Evolutionary conservation across 23 red algal genomes (phyloP).

Genomic region (Gracilariopsis chorda): DNA sequence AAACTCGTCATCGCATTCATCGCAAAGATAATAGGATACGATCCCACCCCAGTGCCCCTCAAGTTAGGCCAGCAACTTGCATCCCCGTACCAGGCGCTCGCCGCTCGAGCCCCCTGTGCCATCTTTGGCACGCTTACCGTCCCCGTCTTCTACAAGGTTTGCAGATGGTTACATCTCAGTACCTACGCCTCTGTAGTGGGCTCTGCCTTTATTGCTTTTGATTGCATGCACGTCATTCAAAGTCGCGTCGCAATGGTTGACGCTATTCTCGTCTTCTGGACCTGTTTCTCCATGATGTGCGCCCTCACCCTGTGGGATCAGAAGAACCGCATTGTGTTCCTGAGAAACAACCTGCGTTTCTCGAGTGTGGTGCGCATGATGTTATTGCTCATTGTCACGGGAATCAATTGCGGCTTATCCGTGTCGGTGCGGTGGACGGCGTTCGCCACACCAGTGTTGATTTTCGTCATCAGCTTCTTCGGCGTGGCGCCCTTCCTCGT

Average conservation of each 20-base stretch:
- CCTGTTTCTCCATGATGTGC: conserved; percentile 54
- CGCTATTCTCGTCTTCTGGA: conserved; percentile 73
- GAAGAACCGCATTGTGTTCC: conserved; percentile 14
- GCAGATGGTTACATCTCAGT: conserved; percentile 73
- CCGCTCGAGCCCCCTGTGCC: conserved; percentile 64
- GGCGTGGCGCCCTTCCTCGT: conserved; percentile 53
- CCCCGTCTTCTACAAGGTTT: conserved; percentile 59
- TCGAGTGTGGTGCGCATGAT: conserved; percentile 5
- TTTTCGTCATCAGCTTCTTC: conserved; percentile 65
- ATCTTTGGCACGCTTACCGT: conserved; percentile 77
- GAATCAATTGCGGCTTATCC: conserved; percentile 45
- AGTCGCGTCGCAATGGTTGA: conserved; percentile 82
- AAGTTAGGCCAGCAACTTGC: conserved; percentile 13
- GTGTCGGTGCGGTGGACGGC: conserved; percentile 82
- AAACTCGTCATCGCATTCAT: conserved; percentile 77
- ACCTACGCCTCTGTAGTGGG: conserved; percentile 24
- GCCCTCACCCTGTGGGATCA: conserved; percentile 73
- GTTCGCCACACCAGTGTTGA: conserved; percentile 79
- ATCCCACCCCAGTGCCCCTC: conserved; percentile 17
- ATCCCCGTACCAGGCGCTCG: conserved; percentile 30
- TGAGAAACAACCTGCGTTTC: background rate
- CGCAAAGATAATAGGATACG: conserved; percentile 59
- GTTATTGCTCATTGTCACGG: conserved; percentile 42
- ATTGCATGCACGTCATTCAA: conserved; percentile 84
- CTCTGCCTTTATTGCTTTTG: conserved; percentile 68